Conservation (phyloP, 2,329 filamentous ascomycete species). For the Alternaria gansuensis region DNA sequence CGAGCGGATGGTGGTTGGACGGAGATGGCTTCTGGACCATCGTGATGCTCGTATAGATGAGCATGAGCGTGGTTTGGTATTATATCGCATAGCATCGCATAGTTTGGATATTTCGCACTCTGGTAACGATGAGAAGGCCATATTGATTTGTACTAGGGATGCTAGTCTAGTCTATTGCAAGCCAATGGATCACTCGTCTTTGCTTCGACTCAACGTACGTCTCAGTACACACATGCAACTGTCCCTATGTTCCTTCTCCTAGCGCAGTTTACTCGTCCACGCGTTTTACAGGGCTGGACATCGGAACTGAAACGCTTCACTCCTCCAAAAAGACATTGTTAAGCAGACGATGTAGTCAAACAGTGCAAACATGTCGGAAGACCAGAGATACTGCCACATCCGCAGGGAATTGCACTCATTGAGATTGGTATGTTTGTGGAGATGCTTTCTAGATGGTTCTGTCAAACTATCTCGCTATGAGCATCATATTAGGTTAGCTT, state of each 20-base stretch:
- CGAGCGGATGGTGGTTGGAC: conserved; percentile 70
- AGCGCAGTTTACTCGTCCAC: not conserved
- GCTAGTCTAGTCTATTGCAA: not conserved
- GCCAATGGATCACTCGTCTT: not conserved
- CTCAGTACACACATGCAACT: not conserved
- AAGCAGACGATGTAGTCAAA: not conserved
- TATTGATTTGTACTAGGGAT: not conserved
- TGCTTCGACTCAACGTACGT: not conserved
- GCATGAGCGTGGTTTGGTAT: not conserved
- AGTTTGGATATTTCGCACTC: not conserved
- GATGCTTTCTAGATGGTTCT: not conserved
- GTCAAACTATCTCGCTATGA: not conserved
- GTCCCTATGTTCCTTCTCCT: not conserved
- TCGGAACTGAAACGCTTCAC: not conserved
- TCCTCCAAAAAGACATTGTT: not conserved
- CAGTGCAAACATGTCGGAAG: not conserved
- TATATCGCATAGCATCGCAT: not conserved
- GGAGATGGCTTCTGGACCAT: conserved; percentile 69
- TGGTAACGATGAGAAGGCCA: not conserved
- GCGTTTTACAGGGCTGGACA: not conserved
- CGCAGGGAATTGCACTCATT: too few relatives aligned
- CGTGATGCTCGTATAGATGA: conserved; percentile 5
- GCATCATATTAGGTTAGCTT: not conserved
- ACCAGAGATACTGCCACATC: not conserved
- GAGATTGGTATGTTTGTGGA: too few relatives aligned